Conservation (phyloP, 768 basidiomycete species). For the Phlegmacium glaucopus region DNA sequence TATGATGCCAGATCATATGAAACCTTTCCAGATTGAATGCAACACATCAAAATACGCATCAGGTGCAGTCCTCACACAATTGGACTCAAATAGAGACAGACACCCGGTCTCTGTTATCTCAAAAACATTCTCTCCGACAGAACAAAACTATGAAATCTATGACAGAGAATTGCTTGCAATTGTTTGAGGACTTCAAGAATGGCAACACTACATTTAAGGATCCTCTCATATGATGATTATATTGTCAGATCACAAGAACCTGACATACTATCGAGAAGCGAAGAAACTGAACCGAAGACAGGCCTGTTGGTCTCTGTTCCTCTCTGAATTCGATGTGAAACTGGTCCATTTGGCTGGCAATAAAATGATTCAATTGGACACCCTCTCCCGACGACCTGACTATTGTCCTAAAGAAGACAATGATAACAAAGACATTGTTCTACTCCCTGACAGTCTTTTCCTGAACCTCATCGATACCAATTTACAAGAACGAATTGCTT, state of each 20-base stretch:
- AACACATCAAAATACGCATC: slow-evolving; percentile 38
- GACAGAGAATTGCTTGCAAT: slow-evolving; percentile 50
- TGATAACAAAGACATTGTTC: too few relatives aligned
- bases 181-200: too few relatives aligned
- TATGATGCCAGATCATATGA: background rate
- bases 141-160: slow-evolving; percentile 42
- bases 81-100: slow-evolving; percentile 18
- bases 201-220: slow-evolving; percentile 23
- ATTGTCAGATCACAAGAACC: slow-evolving; percentile 35
- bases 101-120: slow-evolving; percentile 38
- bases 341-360: too few relatives aligned
- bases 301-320: too few relatives aligned
- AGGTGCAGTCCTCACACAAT: slow-evolving; percentile 37
- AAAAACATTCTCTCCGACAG: slow-evolving; percentile 21
- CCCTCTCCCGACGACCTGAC: too few relatives aligned
- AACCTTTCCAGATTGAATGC: slow-evolving; percentile 10
- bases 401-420: too few relatives aligned
- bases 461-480: too few relatives aligned
- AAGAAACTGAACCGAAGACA: slow-evolving; percentile 28
- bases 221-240: slow-evolving; percentile 23
- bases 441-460: too few relatives aligned
- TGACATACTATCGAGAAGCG: slow-evolving; percentile 36
- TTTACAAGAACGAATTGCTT: too few relatives aligned
- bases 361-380: too few relatives aligned
- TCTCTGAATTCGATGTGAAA: too few relatives aligned